Base-by-base conservation (phyloP, 208 protist genomes). In the Leishmania lainsoni region DNA sequence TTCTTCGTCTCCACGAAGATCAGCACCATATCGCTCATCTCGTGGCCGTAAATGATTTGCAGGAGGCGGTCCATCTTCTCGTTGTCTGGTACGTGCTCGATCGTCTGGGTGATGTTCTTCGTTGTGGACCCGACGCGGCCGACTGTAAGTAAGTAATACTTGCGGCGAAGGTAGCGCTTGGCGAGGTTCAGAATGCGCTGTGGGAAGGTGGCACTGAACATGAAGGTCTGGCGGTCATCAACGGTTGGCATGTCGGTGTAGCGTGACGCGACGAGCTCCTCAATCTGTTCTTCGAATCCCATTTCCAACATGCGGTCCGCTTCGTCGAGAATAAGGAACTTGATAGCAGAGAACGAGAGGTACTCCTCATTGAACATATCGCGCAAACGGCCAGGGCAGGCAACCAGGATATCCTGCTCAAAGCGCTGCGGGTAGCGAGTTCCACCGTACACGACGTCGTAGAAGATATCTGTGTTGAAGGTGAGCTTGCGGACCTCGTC, bases 271-370 rank as follows among this genome's bases (percentile, higher is more conserved):
- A 99, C 97, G 80, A 99, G 99, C 75, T 97, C 91, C 79, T 99
- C 97, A 83, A 99, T 99, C 91, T 99, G 99, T 80, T 98, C 98
- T 86, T 99, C 99, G 80, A 99, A 99, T 63, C 98, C 99, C 98
- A 99, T 99, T 90, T 99, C 99, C 45, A 99, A 91, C 99, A 99
- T 99, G 78, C 98, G 97, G 87, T 99, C 99, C 14, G 99, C 99
- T 87, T 99, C 99, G 86, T 99, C 99, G 35, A 99, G 93, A 70
- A 99, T 93, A 42, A 99, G 92, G 83, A 98, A 99, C 76, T 96
- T 96, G 79, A 98, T 94, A 48, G 84, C 68, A 17, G 83, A 80
- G 75, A 99, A 92, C 58, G 92, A 97, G 58, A 99, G 85, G 56
- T 84, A 81, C 78, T 84, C 80, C 78, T 92, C 89, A 75, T 94